These are phyloP conservation scores for Gymnopilus dilepis DNA, from an alignment of 768 basidiomycete genomes.

Conservation along the genomic window DNA sequence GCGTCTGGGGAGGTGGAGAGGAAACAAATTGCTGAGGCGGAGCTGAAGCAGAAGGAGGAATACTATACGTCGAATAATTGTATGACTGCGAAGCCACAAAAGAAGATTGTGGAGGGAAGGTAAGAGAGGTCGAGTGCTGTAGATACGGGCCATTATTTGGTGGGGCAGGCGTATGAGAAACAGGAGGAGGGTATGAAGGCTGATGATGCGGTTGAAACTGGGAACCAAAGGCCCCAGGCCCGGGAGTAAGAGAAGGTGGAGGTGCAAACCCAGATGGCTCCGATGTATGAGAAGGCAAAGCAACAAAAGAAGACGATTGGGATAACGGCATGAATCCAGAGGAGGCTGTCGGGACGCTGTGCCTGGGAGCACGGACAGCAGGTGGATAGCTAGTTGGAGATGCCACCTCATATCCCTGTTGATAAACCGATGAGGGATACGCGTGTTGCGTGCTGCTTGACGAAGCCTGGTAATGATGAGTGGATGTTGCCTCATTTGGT, in stretches of 20 bases:
- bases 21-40: slow-evolving; percentile 46
- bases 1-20: slow-evolving; percentile 31
- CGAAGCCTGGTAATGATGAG: slow-evolving; percentile 26
- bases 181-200: slow-evolving; percentile 32
- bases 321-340: slow-evolving; percentile 72
- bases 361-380: slow-evolving; percentile 58
- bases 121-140: slow-evolving; percentile 35
- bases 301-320: slow-evolving; percentile 42
- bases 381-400: slow-evolving; percentile 41
- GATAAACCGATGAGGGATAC: slow-evolving; percentile 40
- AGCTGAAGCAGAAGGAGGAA: slow-evolving; percentile 38
- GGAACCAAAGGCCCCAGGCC: slow-evolving; percentile 38
- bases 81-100: slow-evolving; percentile 37
- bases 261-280: slow-evolving; percentile 42
- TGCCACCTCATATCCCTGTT: slow-evolving; percentile 43
- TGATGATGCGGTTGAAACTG: slow-evolving; percentile 38
- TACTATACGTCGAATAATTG: slow-evolving; percentile 42
- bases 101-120: slow-evolving; percentile 44
- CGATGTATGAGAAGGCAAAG: slow-evolving; percentile 41
- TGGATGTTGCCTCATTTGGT: slow-evolving; percentile 41
- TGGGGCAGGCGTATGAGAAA: slow-evolving; percentile 38
- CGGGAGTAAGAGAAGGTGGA: slow-evolving; percentile 49
- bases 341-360: slow-evolving; percentile 68
- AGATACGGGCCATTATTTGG: slow-evolving; percentile 28
- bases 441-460: slow-evolving; percentile 35